Conservation (phyloP, 139 green algal species). For the Closterium sp. region DNA sequence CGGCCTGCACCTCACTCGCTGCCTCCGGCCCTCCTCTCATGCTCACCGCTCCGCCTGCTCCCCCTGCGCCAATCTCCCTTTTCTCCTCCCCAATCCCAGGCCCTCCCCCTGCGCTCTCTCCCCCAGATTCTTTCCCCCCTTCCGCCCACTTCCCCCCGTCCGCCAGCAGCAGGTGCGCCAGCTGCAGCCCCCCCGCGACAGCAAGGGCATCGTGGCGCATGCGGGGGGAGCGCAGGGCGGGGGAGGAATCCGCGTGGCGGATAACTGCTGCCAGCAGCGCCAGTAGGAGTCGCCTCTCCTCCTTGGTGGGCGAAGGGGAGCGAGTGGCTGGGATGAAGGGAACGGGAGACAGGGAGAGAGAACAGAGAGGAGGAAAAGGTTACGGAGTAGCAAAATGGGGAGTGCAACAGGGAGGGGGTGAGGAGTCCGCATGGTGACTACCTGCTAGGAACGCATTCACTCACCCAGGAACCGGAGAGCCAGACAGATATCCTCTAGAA, state of each 20-base stretch:
- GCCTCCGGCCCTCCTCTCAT: neutral
- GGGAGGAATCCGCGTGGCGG: conserved; percentile 9
- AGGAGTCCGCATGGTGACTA: neutral
- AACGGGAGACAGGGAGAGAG: neutral
- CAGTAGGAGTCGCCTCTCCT: neutral
- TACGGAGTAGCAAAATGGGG: neutral
- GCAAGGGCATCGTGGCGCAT: conserved; percentile 7
- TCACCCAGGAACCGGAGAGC: neutral
- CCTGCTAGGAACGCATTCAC: neutral
- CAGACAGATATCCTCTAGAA: neutral
- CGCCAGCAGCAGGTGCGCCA: neutral
- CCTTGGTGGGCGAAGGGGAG: neutral
- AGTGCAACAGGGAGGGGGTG: neutral
- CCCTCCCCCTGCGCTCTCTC: neutral
- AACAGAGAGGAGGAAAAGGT: neutral
- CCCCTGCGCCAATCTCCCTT: neutral
- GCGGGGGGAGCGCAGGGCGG: neutral
- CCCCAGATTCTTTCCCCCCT: neutral
- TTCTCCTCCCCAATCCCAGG: neutral
- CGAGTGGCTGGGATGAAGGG: neutral
- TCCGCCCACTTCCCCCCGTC: neutral
- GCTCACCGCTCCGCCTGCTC: neutral
- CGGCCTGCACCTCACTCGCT: neutral
- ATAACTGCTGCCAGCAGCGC: neutral
- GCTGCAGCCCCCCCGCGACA: neutral